These are phyloP conservation scores for Boletus sp. DNA, from an alignment of 768 basidiomycete genomes.

Conservation along the genomic window DNA sequence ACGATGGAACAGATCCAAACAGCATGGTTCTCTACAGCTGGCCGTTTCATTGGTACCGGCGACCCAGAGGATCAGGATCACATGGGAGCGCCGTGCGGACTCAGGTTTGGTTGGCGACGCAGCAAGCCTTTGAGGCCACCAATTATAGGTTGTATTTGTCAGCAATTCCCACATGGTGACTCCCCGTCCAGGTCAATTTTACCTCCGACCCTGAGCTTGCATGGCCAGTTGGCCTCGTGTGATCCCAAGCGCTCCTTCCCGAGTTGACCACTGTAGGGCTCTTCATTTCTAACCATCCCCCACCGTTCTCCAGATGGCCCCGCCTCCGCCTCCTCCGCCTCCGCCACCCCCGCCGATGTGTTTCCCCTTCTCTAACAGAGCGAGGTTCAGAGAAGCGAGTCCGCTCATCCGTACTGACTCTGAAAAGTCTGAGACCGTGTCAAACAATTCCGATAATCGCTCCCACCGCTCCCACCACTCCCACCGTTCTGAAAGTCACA, in stretches of 20 bases:
- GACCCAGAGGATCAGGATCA: conserved; percentile 21
- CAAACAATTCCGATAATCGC: conserved; percentile 31
- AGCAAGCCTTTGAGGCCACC: conserved; percentile 12
- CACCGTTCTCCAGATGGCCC: conserved; percentile 40
- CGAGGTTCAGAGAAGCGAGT: conserved; percentile 27
- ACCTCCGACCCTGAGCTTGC: conserved; percentile 13
- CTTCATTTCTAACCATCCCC: conserved; percentile 17
- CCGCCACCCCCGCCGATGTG: conserved; percentile 53
- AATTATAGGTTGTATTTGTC: conserved; percentile 23
- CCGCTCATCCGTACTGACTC: conserved; percentile 34
- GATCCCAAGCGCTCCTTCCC: conserved; percentile 14
- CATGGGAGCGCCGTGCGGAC: conserved; percentile 13
- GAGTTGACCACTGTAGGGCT: conserved; percentile 13
- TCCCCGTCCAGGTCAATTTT: conserved; percentile 22
- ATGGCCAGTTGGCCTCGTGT: conserved; percentile 30
- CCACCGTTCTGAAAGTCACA: conserved; percentile 18
- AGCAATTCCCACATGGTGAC: conserved; percentile 14
- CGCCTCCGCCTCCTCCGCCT: conserved; percentile 50
- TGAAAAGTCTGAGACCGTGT: conserved; percentile 45
- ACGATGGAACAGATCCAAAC: conserved; percentile 11
- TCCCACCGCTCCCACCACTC: conserved; percentile 31
- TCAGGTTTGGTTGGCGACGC: conserved; percentile 16
- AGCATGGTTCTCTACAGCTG: conserved; percentile 13
- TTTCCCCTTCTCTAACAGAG: conserved; percentile 47
- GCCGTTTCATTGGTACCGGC: conserved; percentile 12